Evolutionary conservation across 352 stramenopile species (phyloP).

Genomic region (Phytopythium kandeliae): DNA sequence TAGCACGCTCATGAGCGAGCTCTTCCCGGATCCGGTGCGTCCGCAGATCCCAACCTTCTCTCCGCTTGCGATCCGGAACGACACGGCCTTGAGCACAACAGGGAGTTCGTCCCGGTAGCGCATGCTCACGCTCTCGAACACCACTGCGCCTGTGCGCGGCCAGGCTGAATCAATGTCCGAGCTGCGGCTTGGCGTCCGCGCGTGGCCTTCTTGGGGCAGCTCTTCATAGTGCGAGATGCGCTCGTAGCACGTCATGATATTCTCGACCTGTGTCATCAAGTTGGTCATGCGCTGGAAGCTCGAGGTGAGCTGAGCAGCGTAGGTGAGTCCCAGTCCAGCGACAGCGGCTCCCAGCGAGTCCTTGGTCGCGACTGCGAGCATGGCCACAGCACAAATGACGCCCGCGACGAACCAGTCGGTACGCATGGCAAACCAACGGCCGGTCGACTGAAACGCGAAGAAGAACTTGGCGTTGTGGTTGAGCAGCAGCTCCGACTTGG

Average conservation of each 20-base stretch:
- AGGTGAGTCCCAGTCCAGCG: slow-evolving; percentile 85
- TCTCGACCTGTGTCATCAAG: slow-evolving; percentile 9
- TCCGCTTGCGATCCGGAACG: slow-evolving; percentile 25
- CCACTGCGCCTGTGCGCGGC: slow-evolving; percentile 18
- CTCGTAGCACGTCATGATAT: slow-evolving; percentile 26
- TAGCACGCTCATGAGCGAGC: slow-evolving; percentile 26
- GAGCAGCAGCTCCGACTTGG: too few species aligned
- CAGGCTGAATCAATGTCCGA: slow-evolving; percentile 6
- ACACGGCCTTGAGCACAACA: slow-evolving; percentile 29
- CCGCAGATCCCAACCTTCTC: slow-evolving; percentile 53
- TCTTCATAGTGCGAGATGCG: slow-evolving; percentile 15
- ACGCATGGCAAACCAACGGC: slow-evolving; percentile 92
- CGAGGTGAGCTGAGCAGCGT: slow-evolving; percentile 84
- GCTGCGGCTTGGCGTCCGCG: not conserved
- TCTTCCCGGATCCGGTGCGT: slow-evolving; percentile 32
- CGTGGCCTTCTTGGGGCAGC: not conserved
- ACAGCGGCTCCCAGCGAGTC: slow-evolving; percentile 26
- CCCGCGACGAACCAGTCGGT: slow-evolving; percentile 70
- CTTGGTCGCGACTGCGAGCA: slow-evolving; percentile 77
- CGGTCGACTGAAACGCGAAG: slow-evolving; percentile 32
- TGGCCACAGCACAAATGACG: slow-evolving; percentile 85
- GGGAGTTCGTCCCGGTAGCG: slow-evolving; percentile 35
- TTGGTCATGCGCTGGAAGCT: slow-evolving; percentile 84
- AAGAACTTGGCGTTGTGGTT: slow-evolving; percentile 41
- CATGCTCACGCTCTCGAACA: slow-evolving; percentile 19